Conservation (phyloP, 2,329 filamentous ascomycete genomes). For the Cladosporium austrohemisphaericum region DNA sequence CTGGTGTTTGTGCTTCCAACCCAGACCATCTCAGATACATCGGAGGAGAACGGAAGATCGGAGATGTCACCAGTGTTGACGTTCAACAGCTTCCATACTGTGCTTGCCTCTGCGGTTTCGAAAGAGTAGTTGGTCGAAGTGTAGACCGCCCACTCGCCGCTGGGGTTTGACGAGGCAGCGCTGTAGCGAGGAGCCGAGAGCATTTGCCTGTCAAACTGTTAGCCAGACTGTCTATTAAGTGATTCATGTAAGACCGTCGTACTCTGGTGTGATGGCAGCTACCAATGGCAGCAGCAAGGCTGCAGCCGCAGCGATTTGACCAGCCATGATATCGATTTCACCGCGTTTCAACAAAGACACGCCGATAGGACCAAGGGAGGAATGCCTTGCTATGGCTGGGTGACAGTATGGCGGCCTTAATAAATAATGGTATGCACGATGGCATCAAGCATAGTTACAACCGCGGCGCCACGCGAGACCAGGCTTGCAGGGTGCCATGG, state of each 20-base stretch:
- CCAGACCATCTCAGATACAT: constrained; percentile 29
- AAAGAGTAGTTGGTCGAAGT: constrained; percentile 24
- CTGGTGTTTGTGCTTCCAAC: constrained; percentile 30
- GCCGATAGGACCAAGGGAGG: neutral
- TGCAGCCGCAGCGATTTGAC: constrained; percentile 11
- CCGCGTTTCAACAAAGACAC: neutral
- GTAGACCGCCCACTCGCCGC: constrained; percentile 32
- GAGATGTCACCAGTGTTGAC: constrained; percentile 23
- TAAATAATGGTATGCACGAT: neutral
- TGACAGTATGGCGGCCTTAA: neutral
- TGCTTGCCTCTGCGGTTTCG: constrained; percentile 22
- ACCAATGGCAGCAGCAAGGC: constrained; percentile 11
- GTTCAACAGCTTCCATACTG: constrained; percentile 24
- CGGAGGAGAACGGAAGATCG: constrained; percentile 21
- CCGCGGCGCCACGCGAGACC: neutral
- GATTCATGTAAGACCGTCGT: neutral
- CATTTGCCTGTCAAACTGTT: constrained; percentile 23
- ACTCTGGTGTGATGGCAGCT: constrained; percentile 12
- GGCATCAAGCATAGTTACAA: constrained; percentile 1
- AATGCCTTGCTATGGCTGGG: neutral
- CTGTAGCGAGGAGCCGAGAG: constrained; percentile 27
- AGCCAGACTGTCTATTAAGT: neutral
- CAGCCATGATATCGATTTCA: neutral
- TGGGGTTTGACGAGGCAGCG: constrained; percentile 22
- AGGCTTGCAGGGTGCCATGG: constrained; percentile 1